These are phyloP conservation scores for Hemisphaericaspora xylanilytica DNA, from an alignment of 1,139 yeast genomes.

Conservation along the genomic window DNA sequence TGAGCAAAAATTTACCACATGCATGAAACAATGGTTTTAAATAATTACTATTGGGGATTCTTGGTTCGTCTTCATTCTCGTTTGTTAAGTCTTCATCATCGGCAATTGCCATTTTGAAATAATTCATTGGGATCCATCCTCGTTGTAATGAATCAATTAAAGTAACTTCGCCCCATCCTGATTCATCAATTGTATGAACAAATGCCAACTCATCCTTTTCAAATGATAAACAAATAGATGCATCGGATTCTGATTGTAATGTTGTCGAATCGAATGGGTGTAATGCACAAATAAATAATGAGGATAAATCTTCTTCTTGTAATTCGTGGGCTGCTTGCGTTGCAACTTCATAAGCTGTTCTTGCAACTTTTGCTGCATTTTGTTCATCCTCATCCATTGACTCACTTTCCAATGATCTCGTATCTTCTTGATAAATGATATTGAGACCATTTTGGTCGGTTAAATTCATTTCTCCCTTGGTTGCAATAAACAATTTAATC, in stretches of 20 bases:
- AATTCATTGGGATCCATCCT: constrained; percentile 98
- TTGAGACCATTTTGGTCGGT: constrained; percentile 12
- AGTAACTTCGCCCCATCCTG: constrained; percentile 99
- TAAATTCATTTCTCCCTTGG: constrained; percentile 6
- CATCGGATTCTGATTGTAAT: constrained; percentile 62
- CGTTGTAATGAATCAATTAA: constrained; percentile 64
- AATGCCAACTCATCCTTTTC: constrained; percentile 78
- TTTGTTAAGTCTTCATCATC: constrained; percentile 19
- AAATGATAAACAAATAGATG: constrained; percentile 81
- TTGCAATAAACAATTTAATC: constrained; percentile 17
- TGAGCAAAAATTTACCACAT: constrained; percentile 70
- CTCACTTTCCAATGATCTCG: constrained; percentile 2
- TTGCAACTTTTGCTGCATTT: constrained; percentile 19
- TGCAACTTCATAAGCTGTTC: constrained; percentile 3
- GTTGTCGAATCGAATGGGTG: constrained; percentile 77
- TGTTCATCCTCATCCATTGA: constrained; percentile 12
- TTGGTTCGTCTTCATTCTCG: constrained; percentile 23
- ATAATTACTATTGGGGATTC: constrained; percentile 43
- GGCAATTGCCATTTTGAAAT: constrained; percentile 62
- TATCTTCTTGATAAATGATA: constrained; percentile 10
- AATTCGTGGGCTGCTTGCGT: constrained; percentile 19
- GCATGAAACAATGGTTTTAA: constrained; percentile 65
- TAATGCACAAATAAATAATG: constrained; percentile 58
- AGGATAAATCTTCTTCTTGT: constrained; percentile 41
- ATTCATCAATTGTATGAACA: constrained; percentile 83